Base-by-base conservation (phyloP, 306 rosid genomes). In the Trifolium repens region DNA sequence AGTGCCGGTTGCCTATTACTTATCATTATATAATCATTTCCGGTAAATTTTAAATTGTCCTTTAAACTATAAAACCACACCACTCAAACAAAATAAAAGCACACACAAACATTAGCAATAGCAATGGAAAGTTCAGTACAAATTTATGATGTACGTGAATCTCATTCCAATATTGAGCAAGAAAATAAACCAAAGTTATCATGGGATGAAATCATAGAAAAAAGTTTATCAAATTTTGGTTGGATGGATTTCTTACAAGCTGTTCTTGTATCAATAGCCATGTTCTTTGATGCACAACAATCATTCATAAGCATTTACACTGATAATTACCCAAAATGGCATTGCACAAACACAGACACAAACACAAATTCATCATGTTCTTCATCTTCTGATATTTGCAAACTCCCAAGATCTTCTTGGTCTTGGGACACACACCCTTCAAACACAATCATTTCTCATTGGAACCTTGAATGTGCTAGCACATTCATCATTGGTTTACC, bases 201-300 rank as follows among this genome's bases (percentile, higher is more conserved):
- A 67, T 67, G 66, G 76, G 76, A 72, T 5, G 76, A 57, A 24
- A 13, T 72, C 1, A 57, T 72, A 6, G 76, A 72, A 7, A 72
- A 14, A 2, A 54, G 67, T 26, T 40, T 72, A 5, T 5, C 13
- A 12, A 72, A 55, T 16, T 72, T 72, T 27, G 80, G 80, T 0
- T 55, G 80, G 84, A 24, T 5, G 9, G 75, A 72, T 16, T 77
- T 82, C 39, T 4, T 73, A 0, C 85, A 82, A 78, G 82, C 46
- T 9, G 24, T 86, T 14, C 53, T 86, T 4, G 82, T 83, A 0
- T 65, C 87, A 0, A 0, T 78, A 0, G 50, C 85, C 5, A 43
- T 76, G 69, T 46, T 53, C 62, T 78, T 86, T 35, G 89, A 83
- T 27, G 87, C 83, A 0, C 87, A 84, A 5, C 89, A 83, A 53